These are phyloP conservation scores for Litsea cubeba DNA, from an alignment of 164 flowering plant species.

Conservation along the genomic window DNA sequence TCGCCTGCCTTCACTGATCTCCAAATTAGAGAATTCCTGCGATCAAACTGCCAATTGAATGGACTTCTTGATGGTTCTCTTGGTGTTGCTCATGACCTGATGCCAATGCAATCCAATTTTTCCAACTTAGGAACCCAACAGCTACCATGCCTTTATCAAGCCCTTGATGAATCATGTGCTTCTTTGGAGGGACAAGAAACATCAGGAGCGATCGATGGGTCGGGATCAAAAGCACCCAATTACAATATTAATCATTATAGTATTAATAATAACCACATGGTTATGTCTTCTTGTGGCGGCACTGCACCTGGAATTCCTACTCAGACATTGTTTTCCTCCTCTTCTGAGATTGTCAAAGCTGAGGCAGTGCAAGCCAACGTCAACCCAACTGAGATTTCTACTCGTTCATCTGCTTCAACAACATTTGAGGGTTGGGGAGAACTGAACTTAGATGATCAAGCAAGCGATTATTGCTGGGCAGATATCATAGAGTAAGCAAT, in stretches of 20 bases:
- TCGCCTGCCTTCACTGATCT: slow-evolving; percentile 6
- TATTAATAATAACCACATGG: too few species aligned
- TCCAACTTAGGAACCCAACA: background rate
- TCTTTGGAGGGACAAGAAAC: slow-evolving; percentile 2
- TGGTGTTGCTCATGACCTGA: background rate
- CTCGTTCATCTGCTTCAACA: slow-evolving; percentile 24
- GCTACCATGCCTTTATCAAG: background rate
- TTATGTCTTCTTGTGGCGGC: background rate
- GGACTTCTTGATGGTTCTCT: slow-evolving; percentile 4
- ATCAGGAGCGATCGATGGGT: background rate
- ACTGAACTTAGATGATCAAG: slow-evolving; percentile 36
- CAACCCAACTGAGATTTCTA: slow-evolving; percentile 17
- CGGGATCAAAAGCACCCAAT: background rate
- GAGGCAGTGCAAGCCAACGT: slow-evolving; percentile 15
- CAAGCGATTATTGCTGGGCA: slow-evolving; percentile 33
- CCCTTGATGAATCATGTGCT: background rate
- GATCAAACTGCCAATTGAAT: slow-evolving; percentile 1
- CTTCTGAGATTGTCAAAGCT: slow-evolving; percentile 22
- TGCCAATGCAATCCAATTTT: background rate
- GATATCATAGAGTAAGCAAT: slow-evolving; percentile 37
- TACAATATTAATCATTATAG: background rate
- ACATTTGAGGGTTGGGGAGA: slow-evolving; percentile 43
- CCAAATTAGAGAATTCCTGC: slow-evolving; percentile 1
- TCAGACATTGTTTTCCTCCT: slow-evolving; percentile 14
- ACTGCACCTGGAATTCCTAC: slow-evolving; percentile 2